phyloP scores from a whole-genome alignment of 306 rosid genomes.

The Gillenia trifoliata region DNA sequence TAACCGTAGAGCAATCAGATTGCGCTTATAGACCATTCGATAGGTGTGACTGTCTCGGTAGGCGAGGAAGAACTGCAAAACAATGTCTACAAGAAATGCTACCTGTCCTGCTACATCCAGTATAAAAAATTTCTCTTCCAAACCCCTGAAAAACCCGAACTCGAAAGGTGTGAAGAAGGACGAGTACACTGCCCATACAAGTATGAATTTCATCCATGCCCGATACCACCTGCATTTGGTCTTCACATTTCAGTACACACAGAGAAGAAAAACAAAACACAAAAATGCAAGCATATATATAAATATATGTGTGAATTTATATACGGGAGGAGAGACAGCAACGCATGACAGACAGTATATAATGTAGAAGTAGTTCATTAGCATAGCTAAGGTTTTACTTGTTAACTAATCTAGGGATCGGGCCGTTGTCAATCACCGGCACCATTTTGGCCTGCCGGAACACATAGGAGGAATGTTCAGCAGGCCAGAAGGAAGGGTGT shows the following conservation, averaged over 20 bases:
- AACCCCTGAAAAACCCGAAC: constrained; percentile 86
- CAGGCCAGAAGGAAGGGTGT: background rate
- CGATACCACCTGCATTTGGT: constrained; percentile 63
- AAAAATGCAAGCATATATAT: background rate
- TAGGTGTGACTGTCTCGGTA: constrained; percentile 75
- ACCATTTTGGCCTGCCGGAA: background rate
- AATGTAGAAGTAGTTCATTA: background rate
- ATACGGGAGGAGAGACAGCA: background rate
- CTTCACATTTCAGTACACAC: background rate
- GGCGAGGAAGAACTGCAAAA: constrained; percentile 71
- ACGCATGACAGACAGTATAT: too few species aligned
- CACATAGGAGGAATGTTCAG: background rate
- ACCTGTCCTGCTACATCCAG: constrained; percentile 79
- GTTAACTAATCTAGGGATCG: background rate
- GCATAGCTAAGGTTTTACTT: background rate
- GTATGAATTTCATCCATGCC: constrained; percentile 74
- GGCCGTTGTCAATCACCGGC: background rate
- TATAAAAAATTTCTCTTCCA: constrained; percentile 56
- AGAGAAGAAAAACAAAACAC: background rate
- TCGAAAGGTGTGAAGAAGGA: constrained; percentile 98
- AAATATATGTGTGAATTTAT: background rate
- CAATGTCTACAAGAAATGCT: constrained; percentile 75
- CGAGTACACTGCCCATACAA: constrained; percentile 92
- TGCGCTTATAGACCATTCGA: constrained; percentile 63
- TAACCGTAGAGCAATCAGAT: constrained; percentile 73